A percentile compares a stretch with the other conserved stretches of the same genome.
Conservation (phyloP, 2,329 filamentous ascomycete genomes). For the Exophiala alcalophila region DNA sequence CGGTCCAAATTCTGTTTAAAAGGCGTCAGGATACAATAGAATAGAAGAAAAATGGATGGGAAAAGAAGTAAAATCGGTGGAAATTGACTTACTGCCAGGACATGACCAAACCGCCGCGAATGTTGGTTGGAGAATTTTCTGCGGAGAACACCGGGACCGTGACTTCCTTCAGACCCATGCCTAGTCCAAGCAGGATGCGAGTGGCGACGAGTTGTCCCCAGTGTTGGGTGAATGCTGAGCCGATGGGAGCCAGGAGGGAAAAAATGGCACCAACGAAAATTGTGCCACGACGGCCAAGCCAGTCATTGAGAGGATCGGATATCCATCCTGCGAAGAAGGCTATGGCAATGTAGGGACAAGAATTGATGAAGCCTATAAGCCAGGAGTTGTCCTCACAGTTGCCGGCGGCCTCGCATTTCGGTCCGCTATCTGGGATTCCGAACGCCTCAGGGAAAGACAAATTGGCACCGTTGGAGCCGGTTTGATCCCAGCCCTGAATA, state of each 20-base stretch:
- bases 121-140: conserved; percentile 52
- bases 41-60: no score
- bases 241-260: conserved; percentile 65
- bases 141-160: conserved; percentile 56
- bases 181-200: conserved; percentile 49
- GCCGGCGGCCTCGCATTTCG: conserved; percentile 27
- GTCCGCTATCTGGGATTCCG: conserved; percentile 41
- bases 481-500: conserved; percentile 52
- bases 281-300: conserved; percentile 59
- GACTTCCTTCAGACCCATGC: conserved; percentile 40
- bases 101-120: conserved; percentile 55
- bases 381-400: conserved; percentile 49
- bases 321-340: conserved; percentile 61
- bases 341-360: conserved; percentile 54
- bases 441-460: conserved; percentile 50
- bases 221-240: conserved; percentile 58
- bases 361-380: conserved; percentile 66
- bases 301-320: conserved; percentile 61
- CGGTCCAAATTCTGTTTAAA: conserved; percentile 53
- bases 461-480: conserved; percentile 50
- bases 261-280: conserved; percentile 64
- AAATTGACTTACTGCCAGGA: no score
- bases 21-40: no score
- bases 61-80: no score
- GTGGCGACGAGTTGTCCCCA: conserved; percentile 59